Percentiles rank a stretch among this genome's conserved stretches.
Conservation (phyloP, 2,329 filamentous ascomycete species). For the Fonsecaea monophora region DNA sequence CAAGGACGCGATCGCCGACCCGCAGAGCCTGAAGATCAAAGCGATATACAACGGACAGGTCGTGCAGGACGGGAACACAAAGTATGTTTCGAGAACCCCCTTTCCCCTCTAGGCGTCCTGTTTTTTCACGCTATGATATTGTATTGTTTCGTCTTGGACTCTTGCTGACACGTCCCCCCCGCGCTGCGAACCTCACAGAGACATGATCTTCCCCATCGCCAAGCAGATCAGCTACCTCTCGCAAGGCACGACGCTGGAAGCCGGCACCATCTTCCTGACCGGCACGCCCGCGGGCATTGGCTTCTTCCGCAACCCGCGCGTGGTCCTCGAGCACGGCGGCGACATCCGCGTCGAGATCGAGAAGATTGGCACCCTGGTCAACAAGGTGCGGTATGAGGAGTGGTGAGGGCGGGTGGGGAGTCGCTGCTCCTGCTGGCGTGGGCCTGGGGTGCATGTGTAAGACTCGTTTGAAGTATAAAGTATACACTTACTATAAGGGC, state of each 20-base stretch:
- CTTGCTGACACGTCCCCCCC: not conserved
- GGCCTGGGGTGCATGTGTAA: too few relatives aligned
- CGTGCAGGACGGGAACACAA: constrained; percentile 38
- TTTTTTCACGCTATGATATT: too few relatives aligned
- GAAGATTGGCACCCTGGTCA: constrained; percentile 58
- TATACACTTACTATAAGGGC: too few relatives aligned
- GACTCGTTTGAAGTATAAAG: too few relatives aligned
- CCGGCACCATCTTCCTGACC: constrained; percentile 50
- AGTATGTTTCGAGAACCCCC: constrained; percentile 25
- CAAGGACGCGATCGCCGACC: constrained; percentile 47
- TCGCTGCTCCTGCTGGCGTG: not conserved
- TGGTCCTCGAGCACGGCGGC: constrained; percentile 48
- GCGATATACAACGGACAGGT: constrained; percentile 38
- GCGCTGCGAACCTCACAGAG: constrained; percentile 25
- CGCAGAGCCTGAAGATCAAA: constrained; percentile 50
- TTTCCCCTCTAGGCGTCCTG: not conserved
- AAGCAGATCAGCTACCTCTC: constrained; percentile 48
- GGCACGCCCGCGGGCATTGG: constrained; percentile 55
- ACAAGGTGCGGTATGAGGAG: constrained; percentile 42
- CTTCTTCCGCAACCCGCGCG: constrained; percentile 49
- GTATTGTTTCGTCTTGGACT: too few relatives aligned
- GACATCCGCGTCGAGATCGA: constrained; percentile 57
- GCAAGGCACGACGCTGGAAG: constrained; percentile 49
- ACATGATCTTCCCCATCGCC: constrained; percentile 51
- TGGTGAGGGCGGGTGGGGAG: constrained; percentile 18